Evolutionary conservation across 73 alveolate genomes (phyloP).

Genomic region (Paramecium octaurelia): DNA sequence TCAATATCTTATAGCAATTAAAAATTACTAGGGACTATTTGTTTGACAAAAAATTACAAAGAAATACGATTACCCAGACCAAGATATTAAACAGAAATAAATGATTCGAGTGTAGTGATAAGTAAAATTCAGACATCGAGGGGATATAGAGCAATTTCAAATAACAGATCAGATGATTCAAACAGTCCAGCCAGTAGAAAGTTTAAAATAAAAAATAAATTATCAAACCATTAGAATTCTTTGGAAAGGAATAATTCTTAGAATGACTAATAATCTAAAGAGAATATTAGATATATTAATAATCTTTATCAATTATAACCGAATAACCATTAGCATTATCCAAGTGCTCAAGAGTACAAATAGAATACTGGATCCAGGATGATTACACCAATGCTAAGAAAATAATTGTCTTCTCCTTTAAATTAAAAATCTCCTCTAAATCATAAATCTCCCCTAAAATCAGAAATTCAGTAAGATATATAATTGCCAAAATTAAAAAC

Average conservation of each 20-base stretch:
- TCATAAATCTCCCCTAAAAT: background rate
- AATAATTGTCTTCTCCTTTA: constrained; percentile 35
- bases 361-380: background rate
- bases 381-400: background rate
- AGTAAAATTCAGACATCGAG: background rate
- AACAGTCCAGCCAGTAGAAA: constrained; percentile 8
- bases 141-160: background rate
- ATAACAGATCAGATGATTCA: background rate
- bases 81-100: constrained; percentile 23
- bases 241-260: background rate
- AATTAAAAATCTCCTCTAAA: background rate
- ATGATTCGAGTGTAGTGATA: background rate
- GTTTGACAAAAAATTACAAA: background rate
- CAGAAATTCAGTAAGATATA: background rate
- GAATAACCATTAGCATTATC: background rate
- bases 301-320: background rate
- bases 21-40: background rate
- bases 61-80: constrained; percentile 45
- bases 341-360: background rate
- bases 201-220: background rate
- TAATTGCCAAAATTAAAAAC: background rate
- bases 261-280: background rate
- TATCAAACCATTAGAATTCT: background rate
- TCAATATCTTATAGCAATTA: background rate
- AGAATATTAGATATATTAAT: background rate